Evolutionary conservation across 2,329 filamentous ascomycete genomes (phyloP).

Genomic region (Nemania bipapillata): DNA sequence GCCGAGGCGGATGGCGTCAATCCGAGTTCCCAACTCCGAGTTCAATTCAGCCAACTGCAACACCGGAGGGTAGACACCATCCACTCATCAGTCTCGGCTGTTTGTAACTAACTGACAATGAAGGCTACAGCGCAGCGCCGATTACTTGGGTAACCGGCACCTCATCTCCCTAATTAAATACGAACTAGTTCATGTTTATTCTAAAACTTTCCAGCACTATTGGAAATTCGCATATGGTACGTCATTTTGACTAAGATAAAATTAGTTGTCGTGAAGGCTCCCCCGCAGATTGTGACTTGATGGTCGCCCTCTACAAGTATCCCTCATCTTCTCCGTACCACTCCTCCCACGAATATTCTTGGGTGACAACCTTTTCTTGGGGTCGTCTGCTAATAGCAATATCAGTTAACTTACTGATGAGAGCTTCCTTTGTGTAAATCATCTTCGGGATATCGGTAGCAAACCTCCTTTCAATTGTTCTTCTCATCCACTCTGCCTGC

Average conservation of each 20-base stretch:
- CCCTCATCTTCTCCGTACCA: neutral
- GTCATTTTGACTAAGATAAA: too few relatives aligned
- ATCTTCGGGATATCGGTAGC: neutral
- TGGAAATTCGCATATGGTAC: too few relatives aligned
- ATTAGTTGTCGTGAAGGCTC: too few relatives aligned
- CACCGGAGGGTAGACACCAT: slow-evolving; percentile 23
- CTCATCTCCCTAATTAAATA: neutral
- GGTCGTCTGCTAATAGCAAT: neutral
- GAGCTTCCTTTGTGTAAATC: neutral
- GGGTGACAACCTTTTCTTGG: neutral
- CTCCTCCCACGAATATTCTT: neutral
- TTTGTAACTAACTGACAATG: neutral
- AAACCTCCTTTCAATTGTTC: neutral
- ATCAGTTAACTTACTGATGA: neutral
- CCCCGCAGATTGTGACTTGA: too few relatives aligned
- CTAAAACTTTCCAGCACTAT: too few relatives aligned
- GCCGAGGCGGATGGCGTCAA: slow-evolving; percentile 40
- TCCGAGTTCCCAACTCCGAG: slow-evolving; percentile 30
- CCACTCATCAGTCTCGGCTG: slow-evolving; percentile 1
- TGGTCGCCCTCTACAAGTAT: too few relatives aligned
- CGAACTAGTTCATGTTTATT: neutral
- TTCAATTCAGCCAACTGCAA: slow-evolving; percentile 20
- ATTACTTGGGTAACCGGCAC: neutral
- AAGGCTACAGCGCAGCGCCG: neutral
- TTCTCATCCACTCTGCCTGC: neutral